phyloP scores from a whole-genome alignment of 192 early-diverging fungal species.

The Glomus cerebriforme region DNA sequence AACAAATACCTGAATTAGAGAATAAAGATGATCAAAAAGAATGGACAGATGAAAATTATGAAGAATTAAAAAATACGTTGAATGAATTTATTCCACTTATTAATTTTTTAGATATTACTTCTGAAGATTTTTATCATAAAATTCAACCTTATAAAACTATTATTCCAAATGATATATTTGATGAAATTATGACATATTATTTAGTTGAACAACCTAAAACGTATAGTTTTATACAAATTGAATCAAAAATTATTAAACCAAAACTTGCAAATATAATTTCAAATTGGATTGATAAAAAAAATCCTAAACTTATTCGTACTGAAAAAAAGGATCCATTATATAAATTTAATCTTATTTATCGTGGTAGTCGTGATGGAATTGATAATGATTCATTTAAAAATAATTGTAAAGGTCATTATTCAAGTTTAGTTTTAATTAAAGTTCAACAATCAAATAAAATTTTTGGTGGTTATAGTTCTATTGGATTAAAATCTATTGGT shows the following conservation, averaged over 20 bases:
- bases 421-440: neutral
- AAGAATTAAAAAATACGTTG: neutral
- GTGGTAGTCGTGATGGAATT: too few relatives aligned
- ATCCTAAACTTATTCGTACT: neutral
- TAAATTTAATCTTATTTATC: too few relatives aligned
- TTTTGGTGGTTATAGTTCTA: too few relatives aligned
- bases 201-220: too few relatives aligned
- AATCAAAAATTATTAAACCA: too few relatives aligned
- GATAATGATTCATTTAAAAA: neutral
- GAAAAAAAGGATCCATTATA: neutral
- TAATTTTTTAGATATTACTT: conserved; percentile 9
- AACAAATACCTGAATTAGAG: too few relatives aligned
- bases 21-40: too few relatives aligned
- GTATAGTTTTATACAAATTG: too few relatives aligned
- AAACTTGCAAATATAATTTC: neutral
- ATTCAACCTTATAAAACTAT: neutral
- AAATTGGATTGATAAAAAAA: neutral
- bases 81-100: neutral
- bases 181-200: neutral
- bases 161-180: neutral
- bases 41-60: neutral
- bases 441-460: too few relatives aligned
- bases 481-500: too few relatives aligned
- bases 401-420: neutral
- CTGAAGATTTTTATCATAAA: neutral